Conservation (phyloP, 1,284 basidiomycete genomes). For the Boletus holoroseus region DNA sequence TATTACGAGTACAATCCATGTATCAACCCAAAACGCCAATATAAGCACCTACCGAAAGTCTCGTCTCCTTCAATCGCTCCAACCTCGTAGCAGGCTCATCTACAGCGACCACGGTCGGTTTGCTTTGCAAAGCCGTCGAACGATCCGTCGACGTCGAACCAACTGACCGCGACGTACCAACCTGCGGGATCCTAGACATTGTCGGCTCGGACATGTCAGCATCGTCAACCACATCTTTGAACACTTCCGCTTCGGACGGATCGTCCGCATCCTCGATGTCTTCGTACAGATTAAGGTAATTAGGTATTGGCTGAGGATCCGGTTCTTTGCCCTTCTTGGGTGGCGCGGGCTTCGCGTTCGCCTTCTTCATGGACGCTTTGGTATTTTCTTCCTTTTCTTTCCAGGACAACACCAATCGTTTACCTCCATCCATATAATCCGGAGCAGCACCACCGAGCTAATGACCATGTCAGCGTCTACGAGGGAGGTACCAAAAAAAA, state of each 20-base stretch:
- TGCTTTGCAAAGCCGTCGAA: neutral
- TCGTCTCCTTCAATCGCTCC: conserved; percentile 18
- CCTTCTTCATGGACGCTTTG: conserved; percentile 26
- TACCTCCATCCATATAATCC: conserved; percentile 22
- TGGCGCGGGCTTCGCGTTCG: conserved; percentile 6
- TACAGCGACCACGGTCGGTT: neutral
- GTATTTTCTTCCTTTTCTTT: conserved; percentile 21
- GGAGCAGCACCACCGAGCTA: conserved; percentile 26
- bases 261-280: conserved; percentile 31
- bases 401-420: conserved; percentile 24
- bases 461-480: conserved; percentile 4
- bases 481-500: neutral
- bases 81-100: conserved; percentile 17
- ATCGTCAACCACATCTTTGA: conserved; percentile 15
- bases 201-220: neutral
- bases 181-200: conserved; percentile 7
- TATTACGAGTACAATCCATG: neutral
- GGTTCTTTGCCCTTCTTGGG: conserved; percentile 26
- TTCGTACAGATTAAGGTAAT: conserved; percentile 24
- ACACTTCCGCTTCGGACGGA: conserved; percentile 18
- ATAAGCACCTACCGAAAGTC: conserved; percentile 15
- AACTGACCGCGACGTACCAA: conserved; percentile 10
- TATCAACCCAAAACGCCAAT: neutral
- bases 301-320: neutral
- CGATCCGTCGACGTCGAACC: neutral